Evolutionary conservation across 805 yeast genomes (phyloP).

Genomic region (Sporopachydermia quercuum): DNA sequence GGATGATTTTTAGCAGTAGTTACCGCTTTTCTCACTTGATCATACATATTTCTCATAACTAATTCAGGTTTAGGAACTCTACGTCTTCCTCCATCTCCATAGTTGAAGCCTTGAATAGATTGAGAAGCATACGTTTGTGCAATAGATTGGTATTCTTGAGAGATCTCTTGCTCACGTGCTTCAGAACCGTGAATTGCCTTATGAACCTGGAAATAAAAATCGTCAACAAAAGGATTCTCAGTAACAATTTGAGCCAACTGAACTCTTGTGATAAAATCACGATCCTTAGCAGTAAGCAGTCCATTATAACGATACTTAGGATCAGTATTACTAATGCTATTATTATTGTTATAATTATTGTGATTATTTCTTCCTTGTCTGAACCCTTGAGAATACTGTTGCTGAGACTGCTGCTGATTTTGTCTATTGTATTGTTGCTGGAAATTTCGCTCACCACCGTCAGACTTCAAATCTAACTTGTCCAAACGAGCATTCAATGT

Average conservation of each 20-base stretch:
- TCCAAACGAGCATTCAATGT: slow-evolving; percentile 11
- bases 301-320: slow-evolving; percentile 73
- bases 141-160: slow-evolving; percentile 52
- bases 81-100: slow-evolving; percentile 67
- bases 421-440: slow-evolving; percentile 10
- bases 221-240: slow-evolving; percentile 94
- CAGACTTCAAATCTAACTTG: slow-evolving; percentile 10
- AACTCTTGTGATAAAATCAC: slow-evolving; percentile 86
- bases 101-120: slow-evolving; percentile 65
- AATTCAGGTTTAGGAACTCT: slow-evolving; percentile 48
- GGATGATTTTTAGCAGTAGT: slow-evolving; percentile 78
- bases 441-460: slow-evolving; percentile 9
- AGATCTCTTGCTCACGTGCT: slow-evolving; percentile 1
- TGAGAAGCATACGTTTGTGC: slow-evolving; percentile 87
- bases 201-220: slow-evolving; percentile 88
- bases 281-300: slow-evolving; percentile 93
- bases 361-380: slow-evolving; percentile 10
- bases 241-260: slow-evolving; percentile 93
- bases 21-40: slow-evolving; percentile 92
- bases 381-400: slow-evolving; percentile 6
- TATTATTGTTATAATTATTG: slow-evolving; percentile 5
- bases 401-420: slow-evolving; percentile 14
- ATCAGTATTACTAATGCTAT: slow-evolving; percentile 35
- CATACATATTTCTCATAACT: slow-evolving; percentile 94
- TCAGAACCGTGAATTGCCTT: slow-evolving; percentile 41